These are phyloP conservation scores for Populus ilicifolia DNA, from an alignment of 345 rosid genomes.

Conservation along the genomic window DNA sequence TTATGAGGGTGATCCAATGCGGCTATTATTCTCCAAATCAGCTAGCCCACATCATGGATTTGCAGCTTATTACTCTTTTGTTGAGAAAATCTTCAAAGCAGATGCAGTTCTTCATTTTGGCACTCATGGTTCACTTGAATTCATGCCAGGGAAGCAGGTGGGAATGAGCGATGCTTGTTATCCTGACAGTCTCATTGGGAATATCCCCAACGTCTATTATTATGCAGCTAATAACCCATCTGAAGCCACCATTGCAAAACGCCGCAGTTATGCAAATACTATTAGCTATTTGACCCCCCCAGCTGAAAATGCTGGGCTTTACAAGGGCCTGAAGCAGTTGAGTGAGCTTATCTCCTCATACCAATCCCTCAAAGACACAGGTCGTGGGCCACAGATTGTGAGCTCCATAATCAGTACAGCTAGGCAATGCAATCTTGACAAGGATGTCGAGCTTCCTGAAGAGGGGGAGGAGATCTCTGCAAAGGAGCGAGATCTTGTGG, in stretches of 20 bases:
- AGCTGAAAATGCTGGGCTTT: slow-evolving; percentile 98
- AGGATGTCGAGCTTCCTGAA: slow-evolving; percentile 84
- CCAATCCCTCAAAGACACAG: slow-evolving; percentile 92
- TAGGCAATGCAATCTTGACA: slow-evolving; percentile 93
- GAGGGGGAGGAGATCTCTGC: slow-evolving; percentile 68
- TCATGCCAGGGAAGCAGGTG: slow-evolving; percentile 99
- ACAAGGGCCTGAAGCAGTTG: slow-evolving; percentile 96
- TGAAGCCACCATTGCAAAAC: slow-evolving; percentile 95
- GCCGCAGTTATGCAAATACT: slow-evolving; percentile 95
- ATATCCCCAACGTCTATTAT: slow-evolving; percentile 91
- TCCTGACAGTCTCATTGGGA: slow-evolving; percentile 96
- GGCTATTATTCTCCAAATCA: slow-evolving; percentile 90
- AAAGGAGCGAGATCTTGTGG: slow-evolving; percentile 79
- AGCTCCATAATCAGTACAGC: slow-evolving; percentile 95
- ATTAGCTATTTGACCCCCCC: slow-evolving; percentile 98
- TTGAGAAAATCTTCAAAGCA: slow-evolving; percentile 91
- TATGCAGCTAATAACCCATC: slow-evolving; percentile 98
- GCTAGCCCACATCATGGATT: slow-evolving; percentile 99
- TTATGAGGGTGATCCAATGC: slow-evolving; percentile 99
- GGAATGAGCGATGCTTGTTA: slow-evolving; percentile 97
- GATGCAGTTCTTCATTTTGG: slow-evolving; percentile 98
- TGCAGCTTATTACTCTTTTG: slow-evolving; percentile 92
- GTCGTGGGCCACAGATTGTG: slow-evolving; percentile 88
- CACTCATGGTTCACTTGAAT: slow-evolving; percentile 96
- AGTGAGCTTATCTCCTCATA: slow-evolving; percentile 93